Base-by-base conservation (phyloP, 1,284 basidiomycete species). In the Moesziomyces sp. region DNA sequence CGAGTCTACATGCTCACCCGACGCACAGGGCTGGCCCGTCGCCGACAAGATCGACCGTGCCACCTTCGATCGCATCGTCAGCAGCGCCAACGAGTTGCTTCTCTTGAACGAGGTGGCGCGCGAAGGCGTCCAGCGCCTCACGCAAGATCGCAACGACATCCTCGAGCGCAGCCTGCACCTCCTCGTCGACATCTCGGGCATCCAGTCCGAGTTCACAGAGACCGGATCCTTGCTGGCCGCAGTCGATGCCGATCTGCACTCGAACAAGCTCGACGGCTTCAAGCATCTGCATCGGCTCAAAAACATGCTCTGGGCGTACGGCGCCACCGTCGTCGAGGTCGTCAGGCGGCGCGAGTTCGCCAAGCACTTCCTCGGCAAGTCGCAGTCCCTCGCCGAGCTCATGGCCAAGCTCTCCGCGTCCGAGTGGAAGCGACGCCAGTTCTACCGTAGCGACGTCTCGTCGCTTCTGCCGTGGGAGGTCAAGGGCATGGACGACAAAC, bases 281-380 rank as follows among this genome's bases (percentile, higher is more conserved):
- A 88, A 91, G 21, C 94, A 98, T 82, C 91, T 98, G 14, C 89
- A 91, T 56, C 88, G 95, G 14, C 86, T 98, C 42, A 93, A 97
- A 80, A 90, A 89, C 59, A 92, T 98, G 89, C 85, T 96, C 0
- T 94, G 93, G 80, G 93, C 93, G 0, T 99, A 99, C 84, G 92
- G 93, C 0, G 92, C 93, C 1, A 94, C 94, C 0, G 88, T 97
- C 1, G 88, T 96, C 13, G 96, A 99, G 85, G 90, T 96, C 40
- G 92, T 96, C 0, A 87, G 95, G 58, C 87, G 96, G 56, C 92
- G 92, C 69, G 93, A 96, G 82, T 97, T 96, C 83, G 67, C 69
- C 5, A 64, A 58, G 18, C 61, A 69, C 43, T 82, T 82, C 52
- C 54, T 83, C 11, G 52, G 52, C 42, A 76, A 79, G 43, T 74